A percentile compares a stretch with the other conserved stretches of the same genome.
Conservation (phyloP, 768 basidiomycete genomes). For the Amanita pallidorosea region DNA sequence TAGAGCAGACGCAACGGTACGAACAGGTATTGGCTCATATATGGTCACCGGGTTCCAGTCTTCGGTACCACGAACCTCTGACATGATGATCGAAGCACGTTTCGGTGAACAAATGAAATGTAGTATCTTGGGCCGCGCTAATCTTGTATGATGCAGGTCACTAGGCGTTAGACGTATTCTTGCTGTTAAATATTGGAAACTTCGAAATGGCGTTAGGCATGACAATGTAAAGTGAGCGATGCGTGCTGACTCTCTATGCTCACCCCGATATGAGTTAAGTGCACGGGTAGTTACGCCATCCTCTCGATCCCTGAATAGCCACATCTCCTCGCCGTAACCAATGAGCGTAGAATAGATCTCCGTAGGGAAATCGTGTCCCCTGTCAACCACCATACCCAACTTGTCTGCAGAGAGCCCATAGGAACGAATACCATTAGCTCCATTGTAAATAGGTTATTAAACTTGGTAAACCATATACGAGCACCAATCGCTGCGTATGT, state of each 20-base stretch:
- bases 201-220: constrained; percentile 22
- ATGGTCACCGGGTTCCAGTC: constrained; percentile 60
- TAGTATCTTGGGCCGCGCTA: constrained; percentile 31
- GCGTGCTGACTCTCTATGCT: constrained; percentile 48
- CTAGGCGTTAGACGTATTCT: constrained; percentile 59
- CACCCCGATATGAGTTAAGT: constrained; percentile 65
- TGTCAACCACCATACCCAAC: constrained; percentile 80
- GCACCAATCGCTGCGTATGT: constrained; percentile 75
- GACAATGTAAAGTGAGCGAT: background rate
- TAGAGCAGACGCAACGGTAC: constrained; percentile 14
- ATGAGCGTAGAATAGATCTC: constrained; percentile 44
- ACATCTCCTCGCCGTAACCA: constrained; percentile 63
- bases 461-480: constrained; percentile 53
- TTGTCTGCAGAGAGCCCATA: constrained; percentile 49
- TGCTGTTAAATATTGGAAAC: constrained; percentile 72
- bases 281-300: constrained; percentile 54
- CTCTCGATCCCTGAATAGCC: constrained; percentile 59
- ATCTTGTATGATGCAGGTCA: constrained; percentile 47
- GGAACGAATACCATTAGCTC: background rate
- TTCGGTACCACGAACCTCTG: constrained; percentile 41
- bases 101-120: constrained; percentile 84
- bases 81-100: constrained; percentile 55
- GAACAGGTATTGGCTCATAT: constrained; percentile 82
- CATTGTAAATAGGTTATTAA: background rate
- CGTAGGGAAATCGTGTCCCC: constrained; percentile 64